Conservation (phyloP, 1,284 basidiomycete genomes). For the Rhizoctonia solani region DNA sequence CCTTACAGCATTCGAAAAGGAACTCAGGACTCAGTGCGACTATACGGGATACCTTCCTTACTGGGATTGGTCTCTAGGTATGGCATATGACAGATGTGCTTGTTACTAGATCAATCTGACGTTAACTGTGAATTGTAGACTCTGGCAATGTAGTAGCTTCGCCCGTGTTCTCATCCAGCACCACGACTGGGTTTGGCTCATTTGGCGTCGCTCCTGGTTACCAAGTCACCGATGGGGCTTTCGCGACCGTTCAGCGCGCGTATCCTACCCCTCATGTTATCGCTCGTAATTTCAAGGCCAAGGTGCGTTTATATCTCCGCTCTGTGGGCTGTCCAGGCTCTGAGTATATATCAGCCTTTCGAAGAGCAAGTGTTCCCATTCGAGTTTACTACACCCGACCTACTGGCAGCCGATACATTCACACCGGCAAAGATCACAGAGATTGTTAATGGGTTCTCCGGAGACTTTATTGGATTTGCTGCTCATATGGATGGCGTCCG, state of each 20-base stretch:
- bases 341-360: slow-evolving; percentile 22
- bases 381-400: slow-evolving; percentile 3
- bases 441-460: slow-evolving; percentile 15
- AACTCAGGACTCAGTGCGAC: slow-evolving; percentile 15
- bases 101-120: neutral
- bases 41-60: slow-evolving; percentile 34
- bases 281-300: slow-evolving; percentile 5
- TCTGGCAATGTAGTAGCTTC: slow-evolving; percentile 6
- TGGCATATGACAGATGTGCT: neutral
- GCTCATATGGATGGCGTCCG: slow-evolving; percentile 28
- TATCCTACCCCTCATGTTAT: slow-evolving; percentile 32
- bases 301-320: neutral
- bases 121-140: slow-evolving; percentile 11
- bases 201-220: slow-evolving; percentile 20
- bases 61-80: slow-evolving; percentile 36
- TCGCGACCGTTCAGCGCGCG: slow-evolving; percentile 16
- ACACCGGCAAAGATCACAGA: slow-evolving; percentile 18
- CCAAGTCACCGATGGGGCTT: slow-evolving; percentile 29
- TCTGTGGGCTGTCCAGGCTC: neutral
- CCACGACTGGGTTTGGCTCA: slow-evolving; percentile 25
- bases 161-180: slow-evolving; percentile 4
- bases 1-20: slow-evolving; percentile 11
- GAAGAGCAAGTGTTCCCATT: slow-evolving; percentile 25
- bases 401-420: slow-evolving; percentile 13
- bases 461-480: slow-evolving; percentile 22